A percentile compares a stretch with the other conserved stretches of the same genome.
Evolutionary conservation across 805 yeast genomes (phyloP).

Genomic region (Starmerella davenportii): DNA sequence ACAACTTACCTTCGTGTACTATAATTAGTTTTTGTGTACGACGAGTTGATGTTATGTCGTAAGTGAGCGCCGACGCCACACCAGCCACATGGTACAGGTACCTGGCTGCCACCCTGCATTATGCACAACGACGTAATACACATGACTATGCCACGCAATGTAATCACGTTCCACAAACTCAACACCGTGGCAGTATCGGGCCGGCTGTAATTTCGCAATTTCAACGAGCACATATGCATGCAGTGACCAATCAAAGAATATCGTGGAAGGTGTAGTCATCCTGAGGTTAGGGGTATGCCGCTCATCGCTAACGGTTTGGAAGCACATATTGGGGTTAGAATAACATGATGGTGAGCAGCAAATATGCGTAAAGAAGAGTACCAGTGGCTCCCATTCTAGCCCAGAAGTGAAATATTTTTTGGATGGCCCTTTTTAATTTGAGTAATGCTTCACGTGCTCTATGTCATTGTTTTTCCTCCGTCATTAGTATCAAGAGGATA

Average conservation of each 20-base stretch:
- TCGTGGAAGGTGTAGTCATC: background rate
- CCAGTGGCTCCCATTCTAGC: too few species aligned
- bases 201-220: background rate
- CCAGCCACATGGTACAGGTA: background rate
- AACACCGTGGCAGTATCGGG: conserved; percentile 1
- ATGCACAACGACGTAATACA: background rate
- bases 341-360: too few species aligned
- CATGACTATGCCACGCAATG: background rate
- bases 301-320: background rate
- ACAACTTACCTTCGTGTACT: background rate
- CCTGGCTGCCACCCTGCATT: background rate
- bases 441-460: background rate
- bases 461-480: background rate
- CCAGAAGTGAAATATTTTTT: background rate
- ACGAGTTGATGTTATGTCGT: background rate
- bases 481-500: background rate
- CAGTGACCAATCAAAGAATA: background rate
- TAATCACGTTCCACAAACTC: conserved; percentile 1
- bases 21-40: background rate
- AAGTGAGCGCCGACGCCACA: background rate
- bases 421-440: background rate
- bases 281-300: background rate
- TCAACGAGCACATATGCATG: background rate
- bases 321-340: background rate
- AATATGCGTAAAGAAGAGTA: too few species aligned